Evolutionary conservation across 2,329 filamentous ascomycete genomes (phyloP).

Genomic region (Acrodontium crateriforme): DNA sequence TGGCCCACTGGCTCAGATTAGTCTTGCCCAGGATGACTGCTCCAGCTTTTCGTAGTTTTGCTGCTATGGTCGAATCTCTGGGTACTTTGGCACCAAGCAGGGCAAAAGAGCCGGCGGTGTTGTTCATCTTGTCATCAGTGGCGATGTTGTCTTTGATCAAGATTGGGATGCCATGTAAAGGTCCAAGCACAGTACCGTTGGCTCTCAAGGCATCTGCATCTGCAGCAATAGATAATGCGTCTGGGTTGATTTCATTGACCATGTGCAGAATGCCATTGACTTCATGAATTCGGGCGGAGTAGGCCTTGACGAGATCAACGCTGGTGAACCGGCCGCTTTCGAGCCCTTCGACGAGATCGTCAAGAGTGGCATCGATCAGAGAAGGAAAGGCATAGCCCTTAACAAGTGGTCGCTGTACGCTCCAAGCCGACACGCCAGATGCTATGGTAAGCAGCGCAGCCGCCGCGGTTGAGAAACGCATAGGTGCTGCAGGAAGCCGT

Average conservation of each 20-base stretch:
- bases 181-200: slow-evolving; percentile 34
- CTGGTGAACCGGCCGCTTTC: slow-evolving; percentile 39
- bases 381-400: slow-evolving; percentile 19
- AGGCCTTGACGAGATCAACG: slow-evolving; percentile 44
- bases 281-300: slow-evolving; percentile 37
- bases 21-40: slow-evolving; percentile 54
- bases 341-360: slow-evolving; percentile 38
- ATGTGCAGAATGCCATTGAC: slow-evolving; percentile 39
- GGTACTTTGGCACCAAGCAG: slow-evolving; percentile 45
- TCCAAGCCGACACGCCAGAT: no score
- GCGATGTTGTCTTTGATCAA: slow-evolving; percentile 56
- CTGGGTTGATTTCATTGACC: slow-evolving; percentile 43
- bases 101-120: slow-evolving; percentile 50
- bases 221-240: slow-evolving; percentile 37
- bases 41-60: slow-evolving; percentile 46
- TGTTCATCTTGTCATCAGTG: slow-evolving; percentile 48
- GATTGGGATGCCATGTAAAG: slow-evolving; percentile 51
- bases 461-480: no score
- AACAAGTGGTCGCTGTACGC: no score
- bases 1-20: slow-evolving; percentile 52
- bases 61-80: slow-evolving; percentile 44
- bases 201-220: slow-evolving; percentile 35
- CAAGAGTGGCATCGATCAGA: slow-evolving; percentile 38
- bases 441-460: no score
- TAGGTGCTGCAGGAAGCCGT: no score